These are phyloP conservation scores for Coelastrella sp. DNA, from an alignment of 139 green algal species.

Conservation along the genomic window DNA sequence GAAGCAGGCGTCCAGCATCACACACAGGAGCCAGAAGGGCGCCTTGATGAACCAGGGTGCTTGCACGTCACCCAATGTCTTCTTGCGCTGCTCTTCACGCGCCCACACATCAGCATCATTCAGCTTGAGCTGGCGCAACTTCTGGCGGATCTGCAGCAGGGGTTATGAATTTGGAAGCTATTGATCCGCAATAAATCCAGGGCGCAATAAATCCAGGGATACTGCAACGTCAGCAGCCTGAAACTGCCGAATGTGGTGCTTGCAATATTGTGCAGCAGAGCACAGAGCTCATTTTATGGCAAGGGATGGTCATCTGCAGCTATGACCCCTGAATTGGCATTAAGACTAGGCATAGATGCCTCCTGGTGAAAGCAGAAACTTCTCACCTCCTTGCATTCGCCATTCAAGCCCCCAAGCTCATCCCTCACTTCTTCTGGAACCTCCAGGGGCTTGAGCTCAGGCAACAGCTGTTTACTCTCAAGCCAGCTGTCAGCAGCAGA, in stretches of 20 bases:
- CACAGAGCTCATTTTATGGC: too few species aligned
- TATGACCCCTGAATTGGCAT: too few species aligned
- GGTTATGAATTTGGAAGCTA: background rate
- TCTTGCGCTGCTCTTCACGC: slow-evolving; percentile 69
- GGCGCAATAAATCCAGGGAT: too few species aligned
- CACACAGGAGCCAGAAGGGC: slow-evolving; percentile 83
- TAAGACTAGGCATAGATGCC: too few species aligned
- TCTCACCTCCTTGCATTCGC: slow-evolving; percentile 36
- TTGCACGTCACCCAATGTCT: background rate
- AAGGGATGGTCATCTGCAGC: too few species aligned
- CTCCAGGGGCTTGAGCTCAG: slow-evolving; percentile 24
- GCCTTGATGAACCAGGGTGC: slow-evolving; percentile 58
- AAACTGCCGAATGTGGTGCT: too few species aligned
- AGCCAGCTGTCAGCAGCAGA: slow-evolving; percentile 48
- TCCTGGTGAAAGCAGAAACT: too few species aligned
- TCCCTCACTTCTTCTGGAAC: slow-evolving; percentile 15
- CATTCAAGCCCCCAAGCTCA: slow-evolving; percentile 26
- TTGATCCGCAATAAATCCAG: background rate
- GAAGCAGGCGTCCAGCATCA: slow-evolving; percentile 84
- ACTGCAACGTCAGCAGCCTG: background rate
- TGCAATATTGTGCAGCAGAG: too few species aligned
- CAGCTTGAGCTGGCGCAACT: slow-evolving; percentile 76
- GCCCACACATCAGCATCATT: slow-evolving; percentile 72
- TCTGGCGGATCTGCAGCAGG: slow-evolving; percentile 52
- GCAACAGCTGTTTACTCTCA: slow-evolving; percentile 30